Evolutionary conservation across 2,329 filamentous ascomycete species (phyloP).

Genomic region (Sclerotinia spermophila): DNA sequence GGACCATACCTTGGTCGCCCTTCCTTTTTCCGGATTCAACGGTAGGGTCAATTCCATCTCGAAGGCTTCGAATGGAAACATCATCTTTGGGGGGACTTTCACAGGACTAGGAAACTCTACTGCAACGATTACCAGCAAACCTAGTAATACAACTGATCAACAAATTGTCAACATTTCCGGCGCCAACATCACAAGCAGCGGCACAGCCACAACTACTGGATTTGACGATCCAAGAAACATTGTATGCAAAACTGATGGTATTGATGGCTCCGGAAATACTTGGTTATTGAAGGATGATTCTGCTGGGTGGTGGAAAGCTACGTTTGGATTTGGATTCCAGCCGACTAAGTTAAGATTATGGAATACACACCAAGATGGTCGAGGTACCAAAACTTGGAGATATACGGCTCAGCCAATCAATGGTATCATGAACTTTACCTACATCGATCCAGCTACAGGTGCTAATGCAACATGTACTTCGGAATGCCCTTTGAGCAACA

Average conservation of each 20-base stretch:
- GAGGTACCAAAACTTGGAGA: slow-evolving; percentile 83
- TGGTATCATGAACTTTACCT: slow-evolving; percentile 96
- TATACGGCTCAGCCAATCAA: slow-evolving; percentile 81
- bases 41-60: slow-evolving; percentile 83
- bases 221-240: slow-evolving; percentile 77
- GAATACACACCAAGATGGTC: slow-evolving; percentile 80
- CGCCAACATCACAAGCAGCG: slow-evolving; percentile 67
- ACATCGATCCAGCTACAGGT: slow-evolving; percentile 70
- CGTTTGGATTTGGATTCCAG: slow-evolving; percentile 77
- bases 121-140: slow-evolving; percentile 43
- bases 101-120: slow-evolving; percentile 81
- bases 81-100: slow-evolving; percentile 90
- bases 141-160: slow-evolving; percentile 55
- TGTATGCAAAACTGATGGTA: slow-evolving; percentile 68
- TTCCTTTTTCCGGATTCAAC: slow-evolving; percentile 94
- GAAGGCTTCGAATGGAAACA: slow-evolving; percentile 74
- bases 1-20: slow-evolving; percentile 65
- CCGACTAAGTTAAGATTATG: slow-evolving; percentile 84
- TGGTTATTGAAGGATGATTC: slow-evolving; percentile 77
- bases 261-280: slow-evolving; percentile 68
- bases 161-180: slow-evolving; percentile 81
- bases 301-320: slow-evolving; percentile 77
- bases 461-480: slow-evolving; percentile 70
- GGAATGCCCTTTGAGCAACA: slow-evolving; percentile 76
- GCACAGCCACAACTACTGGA: slow-evolving; percentile 57